Evolutionary conservation across 345 rosid genomes (phyloP), one percentile per base, ranked within the genome.

Genomic region (Eucalyptus tenuipes): DNA sequence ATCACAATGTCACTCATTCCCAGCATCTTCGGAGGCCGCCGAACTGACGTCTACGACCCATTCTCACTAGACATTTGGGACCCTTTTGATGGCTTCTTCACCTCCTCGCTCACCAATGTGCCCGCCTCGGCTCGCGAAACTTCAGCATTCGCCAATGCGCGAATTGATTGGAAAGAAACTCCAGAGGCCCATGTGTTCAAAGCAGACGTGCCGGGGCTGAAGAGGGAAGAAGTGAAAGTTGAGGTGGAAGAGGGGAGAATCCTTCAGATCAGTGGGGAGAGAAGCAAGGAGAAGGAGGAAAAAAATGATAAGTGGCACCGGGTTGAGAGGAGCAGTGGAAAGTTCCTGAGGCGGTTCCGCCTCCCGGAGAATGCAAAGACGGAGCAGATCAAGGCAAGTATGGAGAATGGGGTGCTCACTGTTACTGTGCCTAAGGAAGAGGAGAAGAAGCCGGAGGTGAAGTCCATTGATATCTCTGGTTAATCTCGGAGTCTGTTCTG

Each of bases 171-270:
- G 93, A 90, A 53, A 57, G 93, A 91, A 71, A 91, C 93, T 15
- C 93, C 90, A 16, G 89, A 90, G 85, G 89, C 93, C 18, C 93
- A 91, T 66, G 47, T 88, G 45, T 87, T 91, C 82, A 79, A 86
- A 40, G 93, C 85, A 9, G 93, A 91, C 13, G 79, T 90, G 4
- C 90, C 93, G 0, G 91, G 93, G 57, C 81, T 91, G 33, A 90
- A 85, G 89, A 91, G 90, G 86, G 93, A 91, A 80, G 91, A 88
- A 22, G 91, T 91, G 80, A 91, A 91, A 61, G 91, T 91, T 24
- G 90, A 91, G 88, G 89, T 90, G 44, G 93, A 91, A 49, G 93
- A 91, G 44, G 90, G 89, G 9, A 90, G 90, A n/a, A 53, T 91
- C 33, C 61, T 91, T 47, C 89, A 88, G 55, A 89, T 90, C 64